Evolutionary conservation across 2,329 filamentous ascomycete species (phyloP).

Genomic region (Ceratocystis albifundus): DNA sequence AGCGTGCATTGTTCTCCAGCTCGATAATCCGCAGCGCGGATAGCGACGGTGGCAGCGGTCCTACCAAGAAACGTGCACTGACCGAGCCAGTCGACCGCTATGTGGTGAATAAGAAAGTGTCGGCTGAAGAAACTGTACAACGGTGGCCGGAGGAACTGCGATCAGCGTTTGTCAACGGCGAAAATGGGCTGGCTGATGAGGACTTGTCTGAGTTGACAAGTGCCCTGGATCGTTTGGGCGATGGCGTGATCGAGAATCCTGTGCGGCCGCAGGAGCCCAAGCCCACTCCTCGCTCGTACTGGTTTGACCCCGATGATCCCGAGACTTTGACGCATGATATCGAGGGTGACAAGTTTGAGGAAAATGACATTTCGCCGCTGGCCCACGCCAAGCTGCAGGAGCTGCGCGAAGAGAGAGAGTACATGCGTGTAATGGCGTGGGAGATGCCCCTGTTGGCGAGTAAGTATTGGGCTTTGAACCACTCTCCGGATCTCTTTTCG

Average conservation of each 20-base stretch:
- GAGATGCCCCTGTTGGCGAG: constrained; percentile 85
- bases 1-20: background rate
- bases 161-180: constrained; percentile 16
- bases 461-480: constrained; percentile 39
- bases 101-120: constrained; percentile 19
- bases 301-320: constrained; percentile 40
- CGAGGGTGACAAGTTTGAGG: constrained; percentile 53
- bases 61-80: constrained; percentile 21
- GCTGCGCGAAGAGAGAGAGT: constrained; percentile 78
- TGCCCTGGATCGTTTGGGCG: constrained; percentile 24
- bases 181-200: constrained; percentile 15
- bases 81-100: constrained; percentile 17
- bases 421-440: constrained; percentile 79
- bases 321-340: constrained; percentile 41
- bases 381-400: constrained; percentile 81
- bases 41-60: background rate
- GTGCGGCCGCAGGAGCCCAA: constrained; percentile 23
- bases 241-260: constrained; percentile 23
- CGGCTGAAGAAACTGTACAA: constrained; percentile 21
- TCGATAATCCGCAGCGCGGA: background rate
- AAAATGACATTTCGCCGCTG: constrained; percentile 72
- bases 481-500: too few species aligned
- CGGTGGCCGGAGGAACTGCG: constrained; percentile 21
- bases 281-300: constrained; percentile 35
- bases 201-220: constrained; percentile 19